Percentiles rank a stretch among this genome's conserved stretches.
phyloP scores from a whole-genome alignment of 208 protist species.

The Giardia muris region DNA sequence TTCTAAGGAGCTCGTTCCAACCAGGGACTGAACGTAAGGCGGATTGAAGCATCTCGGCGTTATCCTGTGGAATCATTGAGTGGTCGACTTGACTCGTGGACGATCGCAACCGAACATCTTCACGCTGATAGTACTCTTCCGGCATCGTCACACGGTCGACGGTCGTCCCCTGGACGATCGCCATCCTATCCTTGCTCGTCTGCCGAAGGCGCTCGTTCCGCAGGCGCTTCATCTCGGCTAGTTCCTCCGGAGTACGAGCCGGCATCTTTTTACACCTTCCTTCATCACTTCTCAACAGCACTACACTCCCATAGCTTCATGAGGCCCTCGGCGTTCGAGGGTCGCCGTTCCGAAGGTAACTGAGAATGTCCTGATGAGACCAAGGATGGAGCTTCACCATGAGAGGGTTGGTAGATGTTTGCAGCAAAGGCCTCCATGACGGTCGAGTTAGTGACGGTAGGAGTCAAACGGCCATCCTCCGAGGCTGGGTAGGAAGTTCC shows the following conservation, averaged over 20 bases:
- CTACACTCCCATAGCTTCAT: background rate
- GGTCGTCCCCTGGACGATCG: background rate
- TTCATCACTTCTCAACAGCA: too few relatives aligned
- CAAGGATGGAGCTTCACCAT: background rate
- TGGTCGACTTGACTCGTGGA: too few relatives aligned
- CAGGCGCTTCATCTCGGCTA: background rate
- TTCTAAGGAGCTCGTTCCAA: too few relatives aligned
- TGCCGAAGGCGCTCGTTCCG: background rate
- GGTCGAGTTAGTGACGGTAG: background rate
- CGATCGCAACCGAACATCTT: too few relatives aligned
- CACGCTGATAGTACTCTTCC: conserved; percentile 2
- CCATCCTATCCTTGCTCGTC: background rate
- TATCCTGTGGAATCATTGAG: too few relatives aligned
- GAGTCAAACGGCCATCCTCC: too few relatives aligned
- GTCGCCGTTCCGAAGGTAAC: background rate
- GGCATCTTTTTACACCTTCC: conserved; percentile 8
- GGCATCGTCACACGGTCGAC: background rate
- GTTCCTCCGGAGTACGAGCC: background rate
- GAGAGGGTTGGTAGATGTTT: background rate
- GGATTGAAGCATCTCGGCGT: too few relatives aligned
- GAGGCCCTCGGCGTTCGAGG: background rate
- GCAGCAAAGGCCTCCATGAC: background rate
- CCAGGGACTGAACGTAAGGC: too few relatives aligned
- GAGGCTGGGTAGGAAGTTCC: too few relatives aligned
- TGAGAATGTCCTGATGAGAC: background rate